Base-by-base conservation (phyloP, 1,139 yeast genomes). In the Komagataea norvegica region DNA sequence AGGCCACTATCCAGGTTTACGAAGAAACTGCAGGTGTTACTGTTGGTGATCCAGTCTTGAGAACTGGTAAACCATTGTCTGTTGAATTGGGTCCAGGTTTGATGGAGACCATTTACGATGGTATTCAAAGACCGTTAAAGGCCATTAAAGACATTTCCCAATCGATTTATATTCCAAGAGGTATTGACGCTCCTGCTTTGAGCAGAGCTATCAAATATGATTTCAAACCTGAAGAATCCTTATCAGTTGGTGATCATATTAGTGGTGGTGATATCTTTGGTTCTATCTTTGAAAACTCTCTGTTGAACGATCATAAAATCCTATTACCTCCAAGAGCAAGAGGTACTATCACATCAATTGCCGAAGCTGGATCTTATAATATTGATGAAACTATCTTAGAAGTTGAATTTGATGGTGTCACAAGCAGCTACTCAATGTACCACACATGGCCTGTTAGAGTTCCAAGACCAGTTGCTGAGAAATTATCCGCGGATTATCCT, bases 371-470 rank as follows among this genome's bases (percentile, higher is more conserved):
- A 46, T 79, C 89, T 42, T 91, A 91, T 68, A 79, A 81, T 37
- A 87, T 91, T 42, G 95, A 85, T 49, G 96, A 89, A 56, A 77
- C 86, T 37, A 72, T 91, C 40, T 69, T 91, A 54, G 98, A 93
- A 67, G 85, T 91, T 46, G 98, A 93, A 65, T 91, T 89, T 57
- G 91, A 88, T 48, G 97, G 96, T 50, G 77, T 79, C 60, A 85
- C 75, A 55, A 74, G 72, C 52, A 72, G 76, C 36, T 89, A 86
- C 70, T 74, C 94, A 37, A 88, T 93, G 96, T 87, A 79, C 83
- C 98, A 91, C 65, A 82, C 96, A 31, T 91, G 99, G 99, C 98
- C 99, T 21, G 98, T 91, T 45, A 88, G 99, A 74, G 95, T 88
- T 33, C 97, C 98, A 55, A 84, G 99, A 69, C 98, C 99, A 15